Percentiles rank a stretch among this genome's conserved stretches.
Evolutionary conservation across 495 filamentous ascomycete species (phyloP).

Genomic region (Cercophora sp.): DNA sequence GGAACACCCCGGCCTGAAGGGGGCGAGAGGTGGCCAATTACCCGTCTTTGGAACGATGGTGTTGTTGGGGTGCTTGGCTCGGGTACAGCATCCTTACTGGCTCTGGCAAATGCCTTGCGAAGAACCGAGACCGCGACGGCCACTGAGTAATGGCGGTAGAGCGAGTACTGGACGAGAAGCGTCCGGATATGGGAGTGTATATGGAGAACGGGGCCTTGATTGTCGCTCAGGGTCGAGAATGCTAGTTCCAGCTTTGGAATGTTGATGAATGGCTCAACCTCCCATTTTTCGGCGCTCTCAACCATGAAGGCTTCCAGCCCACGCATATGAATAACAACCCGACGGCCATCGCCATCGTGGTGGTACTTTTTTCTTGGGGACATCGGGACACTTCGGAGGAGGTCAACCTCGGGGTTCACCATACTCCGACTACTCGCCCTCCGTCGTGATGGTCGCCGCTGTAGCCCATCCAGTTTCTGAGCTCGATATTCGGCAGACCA

Average conservation of each 20-base stretch:
- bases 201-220: constrained; percentile 80
- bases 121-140: constrained; percentile 76
- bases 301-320: constrained; percentile 86
- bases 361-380: constrained; percentile 55
- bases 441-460: constrained; percentile 49
- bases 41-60: constrained; percentile 22
- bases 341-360: constrained; percentile 73
- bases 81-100: constrained; percentile 27
- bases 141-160: constrained; percentile 91
- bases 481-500: constrained; percentile 90
- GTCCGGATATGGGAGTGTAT: constrained; percentile 76
- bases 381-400: constrained; percentile 54
- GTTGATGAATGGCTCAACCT: constrained; percentile 78
- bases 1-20: constrained; percentile 20
- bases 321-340: constrained; percentile 72
- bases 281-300: constrained; percentile 78
- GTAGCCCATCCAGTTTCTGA: constrained; percentile 60
- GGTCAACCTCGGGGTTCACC: constrained; percentile 52
- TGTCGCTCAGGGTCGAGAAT: constrained; percentile 78
- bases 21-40: constrained; percentile 36
- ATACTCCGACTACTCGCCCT: constrained; percentile 56
- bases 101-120: constrained; percentile 64
- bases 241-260: constrained; percentile 85
- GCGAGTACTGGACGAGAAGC: constrained; percentile 79
- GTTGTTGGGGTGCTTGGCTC: constrained; percentile 20